A percentile compares a stretch with the other conserved stretches of the same genome.
phyloP scores from a whole-genome alignment of 2,329 filamentous ascomycete species.

The Alternaria alternata region DNA sequence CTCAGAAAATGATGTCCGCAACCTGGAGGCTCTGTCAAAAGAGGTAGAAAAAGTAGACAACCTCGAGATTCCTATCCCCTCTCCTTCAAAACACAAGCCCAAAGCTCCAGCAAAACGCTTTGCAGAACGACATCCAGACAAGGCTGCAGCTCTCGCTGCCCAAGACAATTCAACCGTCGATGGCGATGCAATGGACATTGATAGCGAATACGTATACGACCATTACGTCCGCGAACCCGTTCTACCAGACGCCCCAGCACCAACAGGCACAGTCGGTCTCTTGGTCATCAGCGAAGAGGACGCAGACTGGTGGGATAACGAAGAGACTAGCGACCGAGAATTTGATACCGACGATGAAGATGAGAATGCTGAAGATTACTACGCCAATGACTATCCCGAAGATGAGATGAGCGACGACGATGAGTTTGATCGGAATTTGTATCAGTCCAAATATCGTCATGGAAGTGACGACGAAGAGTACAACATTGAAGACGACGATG shows the following conservation, averaged over 20 bases:
- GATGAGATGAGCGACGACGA: conserved; percentile 79
- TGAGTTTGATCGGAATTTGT: conserved; percentile 61
- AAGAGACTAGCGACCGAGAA: conserved; percentile 61
- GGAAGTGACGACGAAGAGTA: conserved; percentile 54
- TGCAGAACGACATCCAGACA: conserved; percentile 44
- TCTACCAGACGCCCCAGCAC: conserved; percentile 46
- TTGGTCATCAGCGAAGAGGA: conserved; percentile 61
- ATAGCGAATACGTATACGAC: conserved; percentile 67
- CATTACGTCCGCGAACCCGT: conserved; percentile 63
- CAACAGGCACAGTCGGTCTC: conserved; percentile 50
- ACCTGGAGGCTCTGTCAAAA: conserved; percentile 45
- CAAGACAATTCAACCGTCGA: conserved; percentile 13
- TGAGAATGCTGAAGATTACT: conserved; percentile 77
- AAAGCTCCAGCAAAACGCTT: conserved; percentile 44
- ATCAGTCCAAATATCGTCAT: conserved; percentile 49
- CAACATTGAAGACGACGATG: conserved; percentile 28
- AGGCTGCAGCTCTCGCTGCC: conserved; percentile 29
- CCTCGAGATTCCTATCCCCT: conserved; percentile 14
- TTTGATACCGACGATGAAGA: conserved; percentile 70
- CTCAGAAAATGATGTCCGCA: conserved; percentile 39
- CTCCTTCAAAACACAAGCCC: conserved; percentile 46
- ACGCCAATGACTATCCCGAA: conserved; percentile 81
- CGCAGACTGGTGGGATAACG: conserved; percentile 65
- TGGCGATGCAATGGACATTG: conserved; percentile 47
- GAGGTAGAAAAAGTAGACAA: conserved; percentile 41